Base-by-base conservation (phyloP, 2,329 filamentous ascomycete genomes). In the Penicillium thymicola region DNA sequence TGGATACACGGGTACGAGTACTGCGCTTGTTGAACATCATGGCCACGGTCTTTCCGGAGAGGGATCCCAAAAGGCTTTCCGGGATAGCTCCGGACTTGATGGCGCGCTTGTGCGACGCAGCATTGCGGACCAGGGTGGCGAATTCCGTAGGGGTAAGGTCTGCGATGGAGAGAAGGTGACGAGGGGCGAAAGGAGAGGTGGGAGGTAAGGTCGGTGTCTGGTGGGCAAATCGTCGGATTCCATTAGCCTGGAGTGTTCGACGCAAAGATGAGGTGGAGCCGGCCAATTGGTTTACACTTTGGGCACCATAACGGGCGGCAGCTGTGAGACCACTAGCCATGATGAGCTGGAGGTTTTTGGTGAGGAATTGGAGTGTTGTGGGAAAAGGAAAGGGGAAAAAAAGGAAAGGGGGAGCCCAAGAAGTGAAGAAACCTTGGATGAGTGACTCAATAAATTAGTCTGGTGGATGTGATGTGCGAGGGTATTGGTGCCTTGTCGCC, bases 1-100 rank as follows among this genome's bases (percentile, higher is more conserved):
- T 97, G 2, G 92, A 96, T 32, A 99, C 88, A 60, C 94, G 87
- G 13, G 94, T 99, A 58, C 94, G 85, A 13, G 94, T 99, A 67
- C 89, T 95, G 65, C 92, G 87, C 79, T 99, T 99, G 82, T 84
- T 95, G 81, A 99, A 99, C 82, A 95, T 90, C 86, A 99, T 89
- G 64, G 94, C 93, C 32, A 99, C 85, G 0, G 92, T 92, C 75
- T 90, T 86, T 51, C 90, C 89, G 0, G 83, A 76, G 60, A 99
- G 78, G 11, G 84, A 79, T 40, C 82, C 81, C 52, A 82, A 78
- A 53, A 95, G 78, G 42, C 80, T 77, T 49, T 78, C 72, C 3
- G 88, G 85, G 46, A 84, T 76, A 52, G 82, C 79, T 44, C 85
- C 84, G 21, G 85, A 83, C 74, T 95, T 96, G 78, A 93, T 85